Evolutionary conservation across 257 asterid genomes (phyloP), one percentile per base, ranked within the genome.

Genomic region (Rauvolfia tetraphylla): DNA sequence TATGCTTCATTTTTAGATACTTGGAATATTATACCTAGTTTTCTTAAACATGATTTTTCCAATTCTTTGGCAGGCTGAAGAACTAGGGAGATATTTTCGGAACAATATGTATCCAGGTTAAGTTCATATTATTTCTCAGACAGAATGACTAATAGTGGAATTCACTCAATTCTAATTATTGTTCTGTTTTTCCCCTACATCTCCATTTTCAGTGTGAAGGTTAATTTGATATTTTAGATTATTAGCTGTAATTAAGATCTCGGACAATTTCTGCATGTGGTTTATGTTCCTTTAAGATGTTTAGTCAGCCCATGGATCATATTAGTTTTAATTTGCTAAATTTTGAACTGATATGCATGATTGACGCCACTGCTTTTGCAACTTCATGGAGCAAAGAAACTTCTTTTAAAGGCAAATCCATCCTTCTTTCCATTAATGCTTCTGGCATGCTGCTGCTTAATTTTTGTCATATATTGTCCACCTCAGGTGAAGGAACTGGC

Each of bases 91-190:
- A 82, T 93, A 93, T 85, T 95, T 93, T 29, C 90, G 98, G 82
- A 90, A 95, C 85, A 90, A 95, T 78, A 87, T 93, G 90, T 95
- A 95, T 90, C 99, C 98, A 90, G 98, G 99, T 92, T 82, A 74
- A 83, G 68, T 65, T 42, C 59, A 22, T 66, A 18, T 54, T 56
- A 71, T 25, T 38, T 34, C 33, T 58, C 44, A 42, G 39, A 17
- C 15, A 29, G 66, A 53, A 56, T 23, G n/a, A 33, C 66, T 44
- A 5, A 48, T 25, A 59, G 38, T 31, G 63, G 70, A 33, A 22
- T 48, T 68, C 61, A 8, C 73, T 58, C 17, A 34, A 72, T 7
- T 23, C n/a, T 73, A 11, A 0, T 22, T 34, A 11, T 14, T 56
- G 23, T 42, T 34, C 51, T 4, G 29, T n/a, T 54, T 72, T 14